phyloP scores from a whole-genome alignment of 345 rosid species.

The Arabidopsis suecica region DNA sequence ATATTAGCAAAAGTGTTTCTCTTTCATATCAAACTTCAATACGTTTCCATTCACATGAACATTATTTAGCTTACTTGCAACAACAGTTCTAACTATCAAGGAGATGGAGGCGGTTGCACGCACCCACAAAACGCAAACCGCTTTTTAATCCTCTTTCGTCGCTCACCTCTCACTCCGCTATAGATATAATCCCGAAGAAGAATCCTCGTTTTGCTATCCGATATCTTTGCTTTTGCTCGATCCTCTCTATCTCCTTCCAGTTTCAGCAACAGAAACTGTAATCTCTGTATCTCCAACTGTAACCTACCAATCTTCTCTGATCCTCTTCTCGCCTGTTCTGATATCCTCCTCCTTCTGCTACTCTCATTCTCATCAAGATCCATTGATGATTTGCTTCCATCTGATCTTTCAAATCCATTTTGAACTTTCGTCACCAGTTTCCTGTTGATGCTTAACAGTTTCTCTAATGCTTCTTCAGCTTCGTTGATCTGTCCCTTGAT shows the following conservation, averaged over 20 bases:
- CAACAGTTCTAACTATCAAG: slow-evolving; percentile 34
- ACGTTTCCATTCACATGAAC: slow-evolving; percentile 24
- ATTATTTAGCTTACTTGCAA: slow-evolving; percentile 27
- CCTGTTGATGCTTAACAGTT: slow-evolving; percentile 65
- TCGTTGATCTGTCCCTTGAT: slow-evolving; percentile 84
- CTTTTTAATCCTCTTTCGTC: slow-evolving; percentile 59
- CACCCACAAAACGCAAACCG: slow-evolving; percentile 75
- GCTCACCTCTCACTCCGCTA: slow-evolving; percentile 58
- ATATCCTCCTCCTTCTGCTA: slow-evolving; percentile 53
- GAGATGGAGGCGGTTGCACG: slow-evolving; percentile 62
- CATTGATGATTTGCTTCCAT: slow-evolving; percentile 57
- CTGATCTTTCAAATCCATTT: slow-evolving; percentile 50
- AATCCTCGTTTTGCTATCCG: slow-evolving; percentile 67
- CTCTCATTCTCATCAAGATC: slow-evolving; percentile 57
- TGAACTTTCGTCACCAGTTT: slow-evolving; percentile 62
- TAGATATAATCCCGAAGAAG: slow-evolving; percentile 80
- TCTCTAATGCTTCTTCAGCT: slow-evolving; percentile 67
- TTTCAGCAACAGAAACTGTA: slow-evolving; percentile 76
- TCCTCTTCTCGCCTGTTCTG: slow-evolving; percentile 81
- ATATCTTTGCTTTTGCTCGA: slow-evolving; percentile 51
- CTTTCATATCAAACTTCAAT: slow-evolving; percentile 20
- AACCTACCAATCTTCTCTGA: slow-evolving; percentile 87
- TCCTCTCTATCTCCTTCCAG: slow-evolving; percentile 70
- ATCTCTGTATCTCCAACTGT: slow-evolving; percentile 89
- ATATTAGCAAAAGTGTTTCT: slow-evolving; percentile 5